A percentile compares a stretch with the other conserved stretches of the same genome.
phyloP scores from a whole-genome alignment of 257 asterid species.

The Voacanga thouarsii region DNA sequence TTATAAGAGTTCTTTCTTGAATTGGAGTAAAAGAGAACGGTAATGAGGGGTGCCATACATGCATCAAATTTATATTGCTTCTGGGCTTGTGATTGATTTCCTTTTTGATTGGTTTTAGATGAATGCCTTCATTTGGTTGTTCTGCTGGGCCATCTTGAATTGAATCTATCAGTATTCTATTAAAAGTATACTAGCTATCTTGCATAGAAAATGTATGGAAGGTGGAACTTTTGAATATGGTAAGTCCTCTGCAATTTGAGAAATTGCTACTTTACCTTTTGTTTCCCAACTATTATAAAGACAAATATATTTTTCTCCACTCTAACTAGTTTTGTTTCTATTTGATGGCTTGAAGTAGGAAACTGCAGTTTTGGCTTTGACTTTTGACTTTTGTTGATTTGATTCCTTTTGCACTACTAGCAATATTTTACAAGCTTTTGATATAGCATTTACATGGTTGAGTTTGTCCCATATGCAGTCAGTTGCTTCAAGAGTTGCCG shows the following conservation, averaged over 20 bases:
- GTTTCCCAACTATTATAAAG: background rate
- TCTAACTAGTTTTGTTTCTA: background rate
- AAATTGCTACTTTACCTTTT: background rate
- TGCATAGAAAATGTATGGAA: background rate
- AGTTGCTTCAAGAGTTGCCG: constrained; percentile 85
- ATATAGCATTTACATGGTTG: constrained; percentile 7
- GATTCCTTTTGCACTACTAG: background rate
- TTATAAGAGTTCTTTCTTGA: background rate
- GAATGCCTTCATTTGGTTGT: background rate
- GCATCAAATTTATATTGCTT: background rate
- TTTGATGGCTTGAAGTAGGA: background rate
- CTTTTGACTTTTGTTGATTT: background rate
- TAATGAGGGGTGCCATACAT: background rate
- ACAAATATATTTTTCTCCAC: background rate
- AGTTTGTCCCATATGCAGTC: constrained; percentile 42
- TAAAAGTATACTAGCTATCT: background rate
- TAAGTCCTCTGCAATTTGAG: background rate
- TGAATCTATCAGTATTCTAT: background rate
- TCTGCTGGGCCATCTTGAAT: background rate
- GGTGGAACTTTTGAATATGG: background rate
- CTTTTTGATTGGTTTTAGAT: background rate
- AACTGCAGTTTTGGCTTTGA: background rate
- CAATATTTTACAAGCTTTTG: background rate
- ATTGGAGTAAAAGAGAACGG: background rate
- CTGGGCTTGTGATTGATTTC: background rate